Evolutionary conservation across 2,329 filamentous ascomycete species (phyloP), one percentile per base, ranked within the genome.

Genomic region (Lecanoromycetidae sp.): DNA sequence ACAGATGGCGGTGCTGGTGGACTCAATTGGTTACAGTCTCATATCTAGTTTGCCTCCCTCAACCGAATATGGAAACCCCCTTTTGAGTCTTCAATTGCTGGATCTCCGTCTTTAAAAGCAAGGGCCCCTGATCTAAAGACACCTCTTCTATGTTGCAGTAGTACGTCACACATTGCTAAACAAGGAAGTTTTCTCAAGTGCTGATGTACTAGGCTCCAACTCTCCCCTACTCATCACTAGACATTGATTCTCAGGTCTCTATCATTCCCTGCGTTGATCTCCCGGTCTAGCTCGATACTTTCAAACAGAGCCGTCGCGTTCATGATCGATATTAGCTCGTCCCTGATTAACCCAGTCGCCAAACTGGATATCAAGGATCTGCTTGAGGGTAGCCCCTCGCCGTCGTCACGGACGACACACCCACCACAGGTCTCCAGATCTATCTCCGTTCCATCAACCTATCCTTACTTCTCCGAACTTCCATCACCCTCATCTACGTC

Each of bases 321-420:
- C 36, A 55, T 55, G 53, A 36, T 51, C n/a, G 44, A 39, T 34
- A 15, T 19, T 36, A 40, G 48, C 38, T 41, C 44, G 22, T 36
- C 40, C 19, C 48, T 52, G n/a, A 26, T 46, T 25, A 44, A 30
- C 35, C 43, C 53, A 19, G 74, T 74, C 76, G 77, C 72, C 79
- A 88, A 74, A 77, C 82, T 94, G 87, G 87, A 94, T 88, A 93
- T 94, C 83, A 81, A 83, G 57, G 77, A 94, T 57, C 77, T 94
- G 57, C 77, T 94, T 67, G 85, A 88, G 75, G 76, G 74, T 63
- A 71, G 26, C 19, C 38, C 48, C 27, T 50, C 50, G 15, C 44
- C 59, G 46, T 55, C 55, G 35, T 48, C 58, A 29, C 35, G 27
- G 13, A 41, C 45, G 12, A 42, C 40, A 3, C 34, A 33, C 8